Evolutionary conservation across 768 basidiomycete genomes (phyloP).

Genomic region (Lactarius psammicola): DNA sequence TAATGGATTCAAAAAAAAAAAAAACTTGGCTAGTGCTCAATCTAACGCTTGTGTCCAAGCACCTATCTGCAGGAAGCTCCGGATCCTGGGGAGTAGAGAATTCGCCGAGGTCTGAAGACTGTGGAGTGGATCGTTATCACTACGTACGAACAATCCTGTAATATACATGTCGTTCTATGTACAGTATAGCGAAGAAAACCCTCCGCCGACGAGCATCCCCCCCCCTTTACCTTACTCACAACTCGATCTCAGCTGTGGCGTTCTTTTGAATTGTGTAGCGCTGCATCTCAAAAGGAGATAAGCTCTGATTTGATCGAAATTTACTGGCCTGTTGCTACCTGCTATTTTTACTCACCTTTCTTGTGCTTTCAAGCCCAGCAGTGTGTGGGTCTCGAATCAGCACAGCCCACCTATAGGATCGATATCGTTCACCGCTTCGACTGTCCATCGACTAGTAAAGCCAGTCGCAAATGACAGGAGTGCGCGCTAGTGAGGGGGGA

Average conservation of each 20-base stretch:
- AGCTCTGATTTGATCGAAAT: neutral
- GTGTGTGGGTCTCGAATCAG: neutral
- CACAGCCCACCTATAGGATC: neutral
- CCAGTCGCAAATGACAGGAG: neutral
- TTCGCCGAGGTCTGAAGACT: neutral
- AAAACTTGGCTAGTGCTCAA: neutral
- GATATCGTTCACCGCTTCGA: neutral
- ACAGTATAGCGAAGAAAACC: neutral
- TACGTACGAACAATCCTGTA: neutral
- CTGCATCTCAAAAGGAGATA: slow-evolving; percentile 4
- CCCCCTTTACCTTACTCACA: neutral
- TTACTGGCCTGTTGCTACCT: slow-evolving; percentile 12
- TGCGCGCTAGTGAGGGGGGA: neutral
- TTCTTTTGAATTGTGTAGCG: neutral
- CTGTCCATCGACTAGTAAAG: neutral
- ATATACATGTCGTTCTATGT: neutral
- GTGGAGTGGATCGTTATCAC: neutral
- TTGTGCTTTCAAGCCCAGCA: neutral
- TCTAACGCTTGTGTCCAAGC: neutral
- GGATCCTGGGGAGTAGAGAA: neutral
- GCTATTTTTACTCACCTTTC: neutral
- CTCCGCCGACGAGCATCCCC: neutral
- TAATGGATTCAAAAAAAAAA: too few relatives aligned
- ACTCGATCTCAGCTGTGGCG: neutral
- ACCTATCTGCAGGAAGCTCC: neutral